phyloP scores from a whole-genome alignment of 208 protist species.

The Porcisia hertigi region DNA sequence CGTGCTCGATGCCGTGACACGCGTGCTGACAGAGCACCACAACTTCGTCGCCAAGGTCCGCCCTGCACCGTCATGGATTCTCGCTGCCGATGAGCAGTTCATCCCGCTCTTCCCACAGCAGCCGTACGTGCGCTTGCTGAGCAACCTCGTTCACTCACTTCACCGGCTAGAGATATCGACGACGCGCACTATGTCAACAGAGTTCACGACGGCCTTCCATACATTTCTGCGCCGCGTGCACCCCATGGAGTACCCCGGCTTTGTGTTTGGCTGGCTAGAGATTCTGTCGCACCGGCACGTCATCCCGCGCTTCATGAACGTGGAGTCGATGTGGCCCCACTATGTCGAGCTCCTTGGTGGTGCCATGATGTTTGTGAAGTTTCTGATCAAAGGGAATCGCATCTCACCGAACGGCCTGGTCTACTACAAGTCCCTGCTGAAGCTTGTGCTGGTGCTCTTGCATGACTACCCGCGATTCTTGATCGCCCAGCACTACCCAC shows the following conservation, averaged over 20 bases:
- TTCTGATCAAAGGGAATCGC: conserved; percentile 54
- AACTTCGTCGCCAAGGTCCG: conserved; percentile 47
- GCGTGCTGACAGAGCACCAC: conserved; percentile 80
- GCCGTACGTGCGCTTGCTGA: conserved; percentile 96
- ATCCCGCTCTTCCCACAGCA: conserved; percentile 96
- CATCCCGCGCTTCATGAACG: conserved; percentile 95
- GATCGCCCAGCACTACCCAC: conserved; percentile 96
- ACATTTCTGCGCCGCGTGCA: conserved; percentile 86
- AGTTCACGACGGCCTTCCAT: conserved; percentile 90
- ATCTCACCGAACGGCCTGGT: conserved; percentile 76
- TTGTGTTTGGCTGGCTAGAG: conserved; percentile 99
- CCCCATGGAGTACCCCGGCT: conserved; percentile 94
- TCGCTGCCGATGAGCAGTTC: conserved; percentile 62
- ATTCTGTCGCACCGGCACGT: conserved; percentile 97
- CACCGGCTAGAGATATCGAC: conserved; percentile 55
- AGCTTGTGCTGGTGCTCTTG: conserved; percentile 96
- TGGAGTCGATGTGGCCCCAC: conserved; percentile 44
- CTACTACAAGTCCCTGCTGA: conserved; percentile 91
- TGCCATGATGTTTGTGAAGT: conserved; percentile 78
- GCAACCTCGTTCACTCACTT: conserved; percentile 90
- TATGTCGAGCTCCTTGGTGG: conserved; percentile 77
- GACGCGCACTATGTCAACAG: conserved; percentile 50
- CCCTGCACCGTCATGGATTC: conserved; percentile 35
- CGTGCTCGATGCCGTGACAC: conserved; percentile 72
- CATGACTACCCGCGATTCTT: conserved; percentile 99